Percentiles rank a stretch among this genome's conserved stretches.
Conservation (phyloP, 345 rosid genomes). For the Chamaenerion angustifolium region DNA sequence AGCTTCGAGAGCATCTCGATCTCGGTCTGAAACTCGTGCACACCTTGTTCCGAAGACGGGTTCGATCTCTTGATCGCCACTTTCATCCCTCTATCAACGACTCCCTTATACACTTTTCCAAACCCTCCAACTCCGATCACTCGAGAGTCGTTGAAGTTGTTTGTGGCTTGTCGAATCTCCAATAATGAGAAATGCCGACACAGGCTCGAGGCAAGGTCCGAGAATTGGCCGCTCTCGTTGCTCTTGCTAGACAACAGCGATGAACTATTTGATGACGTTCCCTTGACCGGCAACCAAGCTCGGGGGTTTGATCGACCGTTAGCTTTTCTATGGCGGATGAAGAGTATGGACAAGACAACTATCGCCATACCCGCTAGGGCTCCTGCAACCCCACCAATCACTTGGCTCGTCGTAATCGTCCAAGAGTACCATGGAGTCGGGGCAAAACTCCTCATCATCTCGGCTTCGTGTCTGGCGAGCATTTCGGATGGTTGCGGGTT, state of each 20-base stretch:
- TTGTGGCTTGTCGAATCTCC: conserved; percentile 33
- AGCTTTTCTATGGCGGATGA: conserved; percentile 11
- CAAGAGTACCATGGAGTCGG: conserved; percentile 4
- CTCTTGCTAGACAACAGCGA: conserved; percentile 25
- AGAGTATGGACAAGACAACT: conserved; percentile 14
- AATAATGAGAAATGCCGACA: conserved; percentile 41
- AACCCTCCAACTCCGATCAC: conserved; percentile 60
- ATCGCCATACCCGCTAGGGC: conserved; percentile 24
- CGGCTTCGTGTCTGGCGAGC: conserved; percentile 17
- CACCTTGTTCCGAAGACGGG: conserved; percentile 54
- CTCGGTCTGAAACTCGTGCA: conserved; percentile 42
- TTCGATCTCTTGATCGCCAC: conserved; percentile 57
- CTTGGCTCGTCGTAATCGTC: neutral
- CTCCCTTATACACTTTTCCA: conserved; percentile 47
- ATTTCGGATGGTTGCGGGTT: conserved; percentile 33
- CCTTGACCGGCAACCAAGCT: conserved; percentile 29
- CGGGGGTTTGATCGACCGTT: neutral
- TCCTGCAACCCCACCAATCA: conserved; percentile 26
- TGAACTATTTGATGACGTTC: conserved; percentile 18
- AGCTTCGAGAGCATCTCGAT: conserved; percentile 59
- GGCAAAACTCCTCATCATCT: conserved; percentile 3
- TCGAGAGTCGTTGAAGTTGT: conserved; percentile 31
- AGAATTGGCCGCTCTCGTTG: conserved; percentile 16
- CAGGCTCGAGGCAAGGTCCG: conserved; percentile 38
- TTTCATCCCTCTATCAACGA: conserved; percentile 25